A percentile compares a stretch with the other conserved stretches of the same genome.
These are phyloP conservation scores for Cladosporium phlei DNA, from an alignment of 2,329 filamentous ascomycete genomes.

Conservation along the genomic window DNA sequence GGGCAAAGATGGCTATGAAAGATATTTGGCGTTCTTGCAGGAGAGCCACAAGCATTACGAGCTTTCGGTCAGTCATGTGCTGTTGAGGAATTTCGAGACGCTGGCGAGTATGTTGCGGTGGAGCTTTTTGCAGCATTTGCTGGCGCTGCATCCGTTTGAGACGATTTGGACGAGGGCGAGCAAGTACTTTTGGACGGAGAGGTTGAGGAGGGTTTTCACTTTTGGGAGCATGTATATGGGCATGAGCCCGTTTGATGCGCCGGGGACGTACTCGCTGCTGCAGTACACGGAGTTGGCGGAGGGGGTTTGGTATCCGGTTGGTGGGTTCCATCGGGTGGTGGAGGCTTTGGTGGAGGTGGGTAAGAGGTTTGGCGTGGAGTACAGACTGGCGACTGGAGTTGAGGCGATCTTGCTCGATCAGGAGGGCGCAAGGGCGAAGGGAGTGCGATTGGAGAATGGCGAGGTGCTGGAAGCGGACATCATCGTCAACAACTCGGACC, in stretches of 20 bases:
- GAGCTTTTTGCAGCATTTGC: constrained; percentile 54
- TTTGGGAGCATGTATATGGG: constrained; percentile 82
- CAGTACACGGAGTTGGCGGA: constrained; percentile 73
- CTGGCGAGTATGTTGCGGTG: constrained; percentile 54
- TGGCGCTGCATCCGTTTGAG: constrained; percentile 65
- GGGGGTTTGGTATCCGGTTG: constrained; percentile 70
- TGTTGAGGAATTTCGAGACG: constrained; percentile 63
- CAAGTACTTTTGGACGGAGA: constrained; percentile 65
- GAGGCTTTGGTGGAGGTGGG: constrained; percentile 61
- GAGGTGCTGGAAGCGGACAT: constrained; percentile 59
- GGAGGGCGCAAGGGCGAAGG: constrained; percentile 51
- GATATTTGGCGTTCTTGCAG: constrained; percentile 62
- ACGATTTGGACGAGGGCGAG: constrained; percentile 62
- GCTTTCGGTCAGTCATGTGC: constrained; percentile 59
- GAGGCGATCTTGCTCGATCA: constrained; percentile 49
- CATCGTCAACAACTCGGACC: constrained; percentile 67
- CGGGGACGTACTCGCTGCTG: constrained; percentile 66
- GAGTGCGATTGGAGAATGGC: constrained; percentile 56
- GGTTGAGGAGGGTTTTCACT: constrained; percentile 65
- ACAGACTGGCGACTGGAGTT: constrained; percentile 57
- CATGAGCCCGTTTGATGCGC: constrained; percentile 72
- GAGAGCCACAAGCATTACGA: constrained; percentile 69
- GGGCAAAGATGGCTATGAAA: constrained; percentile 63
- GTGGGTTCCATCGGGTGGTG: constrained; percentile 62
- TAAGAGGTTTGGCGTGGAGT: constrained; percentile 57